Base-by-base conservation (phyloP, 2,329 filamentous ascomycete species). In the Aureobasidium subglaciale region DNA sequence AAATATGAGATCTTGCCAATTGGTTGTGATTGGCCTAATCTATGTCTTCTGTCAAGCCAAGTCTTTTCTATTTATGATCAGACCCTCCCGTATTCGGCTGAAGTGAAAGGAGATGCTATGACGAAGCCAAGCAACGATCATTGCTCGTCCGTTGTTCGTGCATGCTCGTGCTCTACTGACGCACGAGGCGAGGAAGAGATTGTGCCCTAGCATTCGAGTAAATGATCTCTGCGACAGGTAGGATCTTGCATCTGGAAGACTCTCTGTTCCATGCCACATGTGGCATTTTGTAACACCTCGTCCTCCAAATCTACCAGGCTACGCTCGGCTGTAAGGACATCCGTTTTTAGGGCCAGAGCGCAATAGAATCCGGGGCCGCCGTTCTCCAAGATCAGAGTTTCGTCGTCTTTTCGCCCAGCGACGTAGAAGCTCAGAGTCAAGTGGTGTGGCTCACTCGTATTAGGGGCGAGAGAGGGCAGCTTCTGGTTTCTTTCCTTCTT, bases 41-140 rank as follows among this genome's bases (percentile, higher is more conserved):
- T 52, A 15, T 38, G 25, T 18, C 24, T 15, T 15, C 27, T 40
- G 16, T n/a, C 11, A 10, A 40, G 48, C 35, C 48, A 40, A 52
- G 35, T n/a, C 35, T 38, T 52, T 45, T 40, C 35, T 50, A 52
- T 52, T 27, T 52, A 41, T 52, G 40, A 8, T 13, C 15, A 40
- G 35, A 32, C 48, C 35, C 35, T 52, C 35, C 35, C 50, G 50
- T 54, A 54, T 43, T 25, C 50, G 48, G 48, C 18, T 32, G 25
- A 24, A 30, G 32, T n/a, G 22, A 35, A 85, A 60, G 86, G 82
- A 1, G 87, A 87, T 0, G 81, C 82, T 0, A 88, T 85, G 16
- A 80, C 84, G 74, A 90, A 95, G 2, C 78, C 50, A 43, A 54
- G 50, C 38, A 35, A 15, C 30, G 50, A 54, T 54, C 50, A 25